These are phyloP conservation scores for Codiaeum variegatum DNA, from an alignment of 441 rosid species.

Conservation along the genomic window DNA sequence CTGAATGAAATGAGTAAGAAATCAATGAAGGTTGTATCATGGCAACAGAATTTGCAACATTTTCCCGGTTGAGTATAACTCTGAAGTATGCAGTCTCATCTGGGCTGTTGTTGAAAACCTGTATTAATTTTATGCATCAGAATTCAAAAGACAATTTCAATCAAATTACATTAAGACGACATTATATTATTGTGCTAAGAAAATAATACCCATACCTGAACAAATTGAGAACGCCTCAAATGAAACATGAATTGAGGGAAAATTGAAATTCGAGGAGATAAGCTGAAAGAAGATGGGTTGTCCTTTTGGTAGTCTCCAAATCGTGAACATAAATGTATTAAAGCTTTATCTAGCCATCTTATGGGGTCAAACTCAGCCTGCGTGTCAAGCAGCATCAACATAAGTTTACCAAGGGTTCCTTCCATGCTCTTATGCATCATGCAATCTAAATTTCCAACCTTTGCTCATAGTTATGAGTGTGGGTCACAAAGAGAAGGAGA, in stretches of 20 bases:
- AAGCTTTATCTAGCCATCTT: conserved; percentile 89
- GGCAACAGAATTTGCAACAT: conserved; percentile 77
- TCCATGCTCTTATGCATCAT: not conserved
- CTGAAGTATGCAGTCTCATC: conserved; percentile 96
- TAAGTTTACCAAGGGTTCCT: not conserved
- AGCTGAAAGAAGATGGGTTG: conserved; percentile 70
- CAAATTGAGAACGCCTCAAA: conserved; percentile 94
- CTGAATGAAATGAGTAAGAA: conserved; percentile 81
- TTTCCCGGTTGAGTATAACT: conserved; percentile 81
- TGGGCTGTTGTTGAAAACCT: conserved; percentile 97
- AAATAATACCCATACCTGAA: conserved; percentile 53
- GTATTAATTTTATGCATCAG: conserved; percentile 23
- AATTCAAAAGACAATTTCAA: conserved; percentile 20
- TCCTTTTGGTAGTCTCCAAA: conserved; percentile 90
- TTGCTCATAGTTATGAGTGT: not conserved
- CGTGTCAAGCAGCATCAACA: conserved; percentile 12
- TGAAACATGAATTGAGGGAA: conserved; percentile 87
- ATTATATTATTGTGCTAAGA: not conserved
- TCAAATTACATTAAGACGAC: not conserved
- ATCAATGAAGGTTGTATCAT: conserved; percentile 97
- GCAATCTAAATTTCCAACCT: not conserved
- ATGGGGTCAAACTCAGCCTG: conserved; percentile 92
- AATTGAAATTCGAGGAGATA: conserved; percentile 74
- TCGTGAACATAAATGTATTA: conserved; percentile 73
- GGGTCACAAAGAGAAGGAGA: not conserved